These are phyloP conservation scores for Neocucurbitaria cava DNA, from an alignment of 2,329 filamentous ascomycete species.

Conservation along the genomic window DNA sequence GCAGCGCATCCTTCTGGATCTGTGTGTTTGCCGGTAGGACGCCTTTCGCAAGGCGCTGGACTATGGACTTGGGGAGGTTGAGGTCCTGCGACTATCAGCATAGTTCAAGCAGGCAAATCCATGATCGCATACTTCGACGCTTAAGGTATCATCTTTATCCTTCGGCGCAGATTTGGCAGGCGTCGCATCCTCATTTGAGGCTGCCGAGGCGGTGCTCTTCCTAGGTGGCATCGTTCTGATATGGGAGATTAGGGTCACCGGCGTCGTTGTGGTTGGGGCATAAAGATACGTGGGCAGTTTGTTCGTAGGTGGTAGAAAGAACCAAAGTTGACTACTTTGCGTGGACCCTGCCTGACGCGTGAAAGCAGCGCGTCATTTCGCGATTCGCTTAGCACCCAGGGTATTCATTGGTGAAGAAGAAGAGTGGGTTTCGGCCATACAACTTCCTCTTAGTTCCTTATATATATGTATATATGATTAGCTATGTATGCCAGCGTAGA, in stretches of 20 bases:
- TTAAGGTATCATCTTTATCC: conserved; percentile 51
- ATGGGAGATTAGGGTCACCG: neutral
- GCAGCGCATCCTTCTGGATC: conserved; percentile 81
- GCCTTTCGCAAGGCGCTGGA: conserved; percentile 79
- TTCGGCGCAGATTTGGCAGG: conserved; percentile 31
- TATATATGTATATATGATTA: too few species aligned
- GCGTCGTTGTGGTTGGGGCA: neutral
- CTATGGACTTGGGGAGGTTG: conserved; percentile 79
- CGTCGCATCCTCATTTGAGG: conserved; percentile 46
- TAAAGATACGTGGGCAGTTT: conserved; percentile 8
- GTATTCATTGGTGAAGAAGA: neutral
- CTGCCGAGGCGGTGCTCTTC: conserved; percentile 55
- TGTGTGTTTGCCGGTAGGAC: conserved; percentile 81
- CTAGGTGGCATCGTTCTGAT: conserved; percentile 52
- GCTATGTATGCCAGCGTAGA: too few species aligned
- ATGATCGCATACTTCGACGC: conserved; percentile 50
- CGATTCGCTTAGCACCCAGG: conserved; percentile 15
- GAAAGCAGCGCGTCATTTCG: conserved; percentile 35
- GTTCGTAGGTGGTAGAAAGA: conserved; percentile 19
- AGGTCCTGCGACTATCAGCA: conserved; percentile 60
- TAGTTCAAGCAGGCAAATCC: neutral
- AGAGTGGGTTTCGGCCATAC: neutral
- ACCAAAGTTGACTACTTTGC: conserved; percentile 20
- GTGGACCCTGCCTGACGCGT: conserved; percentile 36
- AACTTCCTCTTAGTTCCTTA: neutral